Evolutionary conservation across 176 grass and related monocot species (phyloP), one percentile per base, ranked within the genome.

Genomic region (Phoenix dactylifera): DNA sequence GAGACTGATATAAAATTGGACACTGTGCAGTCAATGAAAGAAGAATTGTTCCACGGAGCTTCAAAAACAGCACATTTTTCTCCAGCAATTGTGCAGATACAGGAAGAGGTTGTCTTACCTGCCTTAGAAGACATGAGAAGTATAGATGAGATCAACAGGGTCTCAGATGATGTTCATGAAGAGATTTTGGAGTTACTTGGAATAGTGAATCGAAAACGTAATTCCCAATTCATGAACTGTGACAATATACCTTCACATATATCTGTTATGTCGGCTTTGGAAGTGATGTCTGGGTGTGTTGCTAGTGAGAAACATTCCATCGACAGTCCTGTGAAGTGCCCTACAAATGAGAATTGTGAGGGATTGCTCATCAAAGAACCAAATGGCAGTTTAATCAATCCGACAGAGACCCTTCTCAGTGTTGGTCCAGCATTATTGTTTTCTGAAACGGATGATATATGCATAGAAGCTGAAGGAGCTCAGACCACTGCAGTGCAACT

Each of bases 11-110:
- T 73, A 77, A 60, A 60, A 39, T 50, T 16, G 57, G 10, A 66
- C 74, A 24, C 18, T 65, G 52, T 49, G 55, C 68, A 29, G 73
- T 54, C 51, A 77, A 66, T 23, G 68, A 16, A 44, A 81, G 22
- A 61, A 65, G 54, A 39, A 35, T 72, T 26, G 50, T 64, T 30
- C 32, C 26, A 49, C 51, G 49, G 70, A 54, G 35, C 35, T 44
- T 44, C 10, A 2, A 44, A 44, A 44, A 44, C 10, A 12, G 10
- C 35, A 44, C 35, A 44, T 44, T 9, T 44, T 44, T 44, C 35
- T 44, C 35, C 35, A 44, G 7, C 35, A 44, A 44, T 12, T 44
- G 35, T 10, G 7, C 35, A 12, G 35, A 12, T 44, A 1, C 35
- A 44, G 35, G 35, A 44, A 44, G 10, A 44, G 35, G 35, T 39